phyloP scores from a whole-genome alignment of 805 yeast species.

The Candida pini region DNA sequence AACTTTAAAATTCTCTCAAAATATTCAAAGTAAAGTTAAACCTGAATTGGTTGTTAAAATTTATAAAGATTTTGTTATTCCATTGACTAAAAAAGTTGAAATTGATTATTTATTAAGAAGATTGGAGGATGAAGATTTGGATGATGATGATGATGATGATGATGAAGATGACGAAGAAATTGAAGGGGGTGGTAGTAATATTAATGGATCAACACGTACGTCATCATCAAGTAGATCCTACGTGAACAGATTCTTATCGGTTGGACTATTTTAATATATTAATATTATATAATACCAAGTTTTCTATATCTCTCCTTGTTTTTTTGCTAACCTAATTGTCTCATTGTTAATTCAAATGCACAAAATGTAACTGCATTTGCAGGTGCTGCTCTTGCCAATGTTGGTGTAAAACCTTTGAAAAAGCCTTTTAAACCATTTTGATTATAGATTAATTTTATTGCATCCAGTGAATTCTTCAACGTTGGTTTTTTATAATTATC shows the following conservation, averaged over 20 bases:
- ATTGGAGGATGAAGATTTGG: constrained; percentile 47
- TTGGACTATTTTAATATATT: constrained; percentile 9
- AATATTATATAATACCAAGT: neutral
- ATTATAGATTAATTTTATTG: constrained; percentile 45
- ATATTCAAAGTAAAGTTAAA: constrained; percentile 65
- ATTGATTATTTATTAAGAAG: constrained; percentile 85
- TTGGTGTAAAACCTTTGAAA: constrained; percentile 87
- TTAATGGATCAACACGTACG: neutral
- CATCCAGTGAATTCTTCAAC: constrained; percentile 55
- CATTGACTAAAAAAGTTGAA: constrained; percentile 92
- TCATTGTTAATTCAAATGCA: constrained; percentile 86
- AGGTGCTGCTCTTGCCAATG: constrained; percentile 94
- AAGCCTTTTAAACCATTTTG: constrained; percentile 72
- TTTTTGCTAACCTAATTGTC: constrained; percentile 37
- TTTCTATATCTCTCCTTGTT: constrained; percentile 4
- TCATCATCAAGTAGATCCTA: constrained; percentile 12
- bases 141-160: constrained; percentile 25
- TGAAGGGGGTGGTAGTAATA: neutral
- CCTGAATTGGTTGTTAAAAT: constrained; percentile 79
- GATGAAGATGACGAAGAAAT: constrained; percentile 2
- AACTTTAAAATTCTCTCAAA: constrained; percentile 62
- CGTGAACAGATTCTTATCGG: constrained; percentile 20
- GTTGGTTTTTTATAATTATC: constrained; percentile 56
- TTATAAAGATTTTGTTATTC: constrained; percentile 85
- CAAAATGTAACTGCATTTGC: constrained; percentile 97